Evolutionary conservation across 140 eudicot species (phyloP).

Genomic region (Senecio squalidus): DNA sequence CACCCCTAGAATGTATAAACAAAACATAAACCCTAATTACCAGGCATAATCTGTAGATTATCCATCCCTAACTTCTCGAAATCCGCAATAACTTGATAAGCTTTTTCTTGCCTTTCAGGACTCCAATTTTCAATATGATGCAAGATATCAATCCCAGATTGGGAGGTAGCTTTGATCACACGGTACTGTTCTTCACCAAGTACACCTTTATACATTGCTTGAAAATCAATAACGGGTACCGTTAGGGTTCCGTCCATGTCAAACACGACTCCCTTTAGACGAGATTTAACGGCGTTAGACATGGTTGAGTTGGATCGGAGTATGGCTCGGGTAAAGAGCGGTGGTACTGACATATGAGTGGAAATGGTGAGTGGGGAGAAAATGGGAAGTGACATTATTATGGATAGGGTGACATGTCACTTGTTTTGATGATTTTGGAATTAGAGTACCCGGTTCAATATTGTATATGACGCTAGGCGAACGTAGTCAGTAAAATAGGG

Average conservation of each 20-base stretch:
- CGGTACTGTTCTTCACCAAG: conserved; percentile 66
- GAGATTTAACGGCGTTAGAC: background rate
- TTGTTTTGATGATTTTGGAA: too few species aligned
- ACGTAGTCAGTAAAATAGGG: too few species aligned
- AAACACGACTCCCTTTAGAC: conserved; percentile 33
- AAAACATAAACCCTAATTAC: conserved; percentile 23
- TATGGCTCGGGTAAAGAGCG: background rate
- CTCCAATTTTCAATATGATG: conserved; percentile 64
- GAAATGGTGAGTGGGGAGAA: background rate
- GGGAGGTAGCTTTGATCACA: conserved; percentile 27
- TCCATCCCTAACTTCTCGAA: conserved; percentile 64
- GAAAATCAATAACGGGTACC: conserved; percentile 91
- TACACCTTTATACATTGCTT: conserved; percentile 83
- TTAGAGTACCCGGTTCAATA: too few species aligned
- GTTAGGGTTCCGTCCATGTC: conserved; percentile 99
- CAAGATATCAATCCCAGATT: conserved; percentile 79
- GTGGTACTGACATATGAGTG: too few species aligned
- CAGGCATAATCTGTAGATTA: conserved; percentile 87
- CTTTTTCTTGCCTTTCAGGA: conserved; percentile 48
- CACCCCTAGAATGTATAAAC: background rate
- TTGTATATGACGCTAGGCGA: too few species aligned
- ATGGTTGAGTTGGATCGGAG: background rate
- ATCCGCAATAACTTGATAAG: conserved; percentile 70
- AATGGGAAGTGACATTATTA: conserved; percentile 3
- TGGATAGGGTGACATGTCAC: too few species aligned